Evolutionary conservation across 805 yeast genomes (phyloP), one percentile per base, ranked within the genome.

Genomic region (Wickerhamiella azymoides): DNA sequence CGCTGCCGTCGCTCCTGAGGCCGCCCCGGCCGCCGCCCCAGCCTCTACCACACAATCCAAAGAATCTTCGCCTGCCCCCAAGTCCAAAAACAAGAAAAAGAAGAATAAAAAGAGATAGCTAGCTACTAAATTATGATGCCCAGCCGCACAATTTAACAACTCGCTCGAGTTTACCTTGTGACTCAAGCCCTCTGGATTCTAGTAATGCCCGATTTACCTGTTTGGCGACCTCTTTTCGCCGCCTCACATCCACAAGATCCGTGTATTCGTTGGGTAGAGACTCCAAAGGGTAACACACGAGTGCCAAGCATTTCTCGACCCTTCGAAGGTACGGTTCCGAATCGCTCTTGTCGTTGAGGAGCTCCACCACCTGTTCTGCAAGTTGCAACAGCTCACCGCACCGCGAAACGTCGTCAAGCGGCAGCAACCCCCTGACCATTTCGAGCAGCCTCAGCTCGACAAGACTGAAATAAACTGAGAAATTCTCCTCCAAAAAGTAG

Each of bases 251-350:
- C 58, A 81, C 68, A 36, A 84, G 62, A 18, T 65, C 65, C 39
- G 71, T 64, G 50, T 84, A 62, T 50, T 73, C 74, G 14, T 62
- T 59, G 2, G 57, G 57, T 32, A 63, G 48, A 8, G 50, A 49
- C 25, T 52, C 56, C 13, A 53, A 57, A 1, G 75, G 71, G 50
- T 71, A 72, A 33, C 76, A 75, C 32, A 86, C 63, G 49, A 86
- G 66, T 18, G 94, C 84, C 92, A 86, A 83, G 2, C 93, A 78
- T 38, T 79, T 66, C 58, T 88, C 95, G 50, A 86, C 63, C 52
- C 84, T 89, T 46, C 74, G 73, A 62, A 85, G 69, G 49, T 80
- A 75, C 47, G 67, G 67, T 13, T 9, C 14, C 33, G 33, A 30
- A 14, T 41, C 27, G 2, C 14, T 27, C 8, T 21, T 5, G 6